Evolutionary conservation across 2,329 filamentous ascomycete genomes (phyloP).

Genomic region (Aspergillus pseudoglaucus): DNA sequence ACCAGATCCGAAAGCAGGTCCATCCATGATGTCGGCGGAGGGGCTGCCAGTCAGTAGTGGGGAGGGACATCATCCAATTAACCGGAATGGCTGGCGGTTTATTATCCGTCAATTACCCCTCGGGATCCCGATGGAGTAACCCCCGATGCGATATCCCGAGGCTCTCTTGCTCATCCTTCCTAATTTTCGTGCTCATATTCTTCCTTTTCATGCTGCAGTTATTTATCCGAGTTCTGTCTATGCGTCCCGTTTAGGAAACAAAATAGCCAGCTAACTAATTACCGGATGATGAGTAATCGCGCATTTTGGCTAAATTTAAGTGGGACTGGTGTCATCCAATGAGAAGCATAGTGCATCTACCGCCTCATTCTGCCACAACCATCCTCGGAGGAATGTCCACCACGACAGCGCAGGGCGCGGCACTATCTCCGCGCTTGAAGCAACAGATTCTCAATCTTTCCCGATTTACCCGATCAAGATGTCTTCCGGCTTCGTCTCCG

Average conservation of each 20-base stretch:
- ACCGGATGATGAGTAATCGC: neutral
- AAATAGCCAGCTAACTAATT: too few species aligned
- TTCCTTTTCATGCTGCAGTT: neutral
- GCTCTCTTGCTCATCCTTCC: neutral
- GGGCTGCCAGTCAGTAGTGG: conserved; percentile 6
- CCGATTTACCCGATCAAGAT: conserved; percentile 19
- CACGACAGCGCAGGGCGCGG: too few species aligned
- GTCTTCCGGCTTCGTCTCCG: conserved; percentile 43
- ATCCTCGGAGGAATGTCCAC: neutral
- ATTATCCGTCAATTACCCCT: neutral
- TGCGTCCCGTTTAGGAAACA: neutral
- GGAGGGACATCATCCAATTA: neutral
- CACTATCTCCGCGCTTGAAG: too few species aligned
- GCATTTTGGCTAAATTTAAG: conserved; percentile 1
- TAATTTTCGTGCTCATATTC: neutral
- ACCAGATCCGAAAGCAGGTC: conserved; percentile 12
- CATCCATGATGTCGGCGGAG: conserved; percentile 18
- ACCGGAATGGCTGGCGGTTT: neutral
- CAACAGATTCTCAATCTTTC: neutral
- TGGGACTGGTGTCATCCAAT: neutral
- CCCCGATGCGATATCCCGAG: neutral
- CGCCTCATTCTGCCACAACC: conserved; percentile 4
- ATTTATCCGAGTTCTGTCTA: neutral
- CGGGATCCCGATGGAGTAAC: neutral
- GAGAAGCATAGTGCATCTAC: neutral